Evolutionary conservation across 1,284 basidiomycete species (phyloP), one percentile per base, ranked within the genome.

Genomic region (Leccinum fallax): DNA sequence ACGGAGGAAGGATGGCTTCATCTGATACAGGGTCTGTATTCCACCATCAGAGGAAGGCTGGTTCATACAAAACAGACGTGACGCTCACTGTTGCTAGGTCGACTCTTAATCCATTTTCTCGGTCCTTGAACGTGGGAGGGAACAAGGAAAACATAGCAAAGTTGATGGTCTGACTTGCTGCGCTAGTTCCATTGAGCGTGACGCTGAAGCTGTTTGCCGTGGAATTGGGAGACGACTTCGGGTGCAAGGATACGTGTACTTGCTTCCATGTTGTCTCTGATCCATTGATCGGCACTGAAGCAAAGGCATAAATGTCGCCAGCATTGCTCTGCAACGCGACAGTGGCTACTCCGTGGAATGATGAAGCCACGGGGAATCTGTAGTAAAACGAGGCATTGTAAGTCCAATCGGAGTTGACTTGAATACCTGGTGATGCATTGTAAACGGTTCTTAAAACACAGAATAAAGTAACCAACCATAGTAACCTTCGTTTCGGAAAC

Each of bases 131-230:
- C 1, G 89, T 90, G 1, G 89, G 89, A 3, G 89, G 89, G 74
- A 91, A 90, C 58, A 91, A 76, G 3, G 85, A 87, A 58, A 90
- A 80, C 80, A 90, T 76, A 0, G 85, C 83, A 64, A 91, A 89
- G 66, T 85, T 74, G 58, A 90, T 79, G 0, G 80, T 83, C 28
- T 83, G 77, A 10, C 82, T 85, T 0, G 79, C 72, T 1, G 80
- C 79, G 2, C 73, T 69, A 0, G 73, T 69, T 4, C 81, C 85
- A 59, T 87, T 78, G 5, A 89, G 69, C 1, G 82, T 83, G 16
- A 91, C 74, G 0, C 77, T 79, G 66, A 87, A 85, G 49, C 79
- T 80, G 67, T 86, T 84, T 57, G 81, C 80, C 2, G 76, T 75
- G 57, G 78, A 71, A 4, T 68, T 28, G 0, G 79, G 76, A 34